These are phyloP conservation scores for Lodderomyces orthopsilosis DNA, from an alignment of 1,139 yeast genomes.

Conservation along the genomic window DNA sequence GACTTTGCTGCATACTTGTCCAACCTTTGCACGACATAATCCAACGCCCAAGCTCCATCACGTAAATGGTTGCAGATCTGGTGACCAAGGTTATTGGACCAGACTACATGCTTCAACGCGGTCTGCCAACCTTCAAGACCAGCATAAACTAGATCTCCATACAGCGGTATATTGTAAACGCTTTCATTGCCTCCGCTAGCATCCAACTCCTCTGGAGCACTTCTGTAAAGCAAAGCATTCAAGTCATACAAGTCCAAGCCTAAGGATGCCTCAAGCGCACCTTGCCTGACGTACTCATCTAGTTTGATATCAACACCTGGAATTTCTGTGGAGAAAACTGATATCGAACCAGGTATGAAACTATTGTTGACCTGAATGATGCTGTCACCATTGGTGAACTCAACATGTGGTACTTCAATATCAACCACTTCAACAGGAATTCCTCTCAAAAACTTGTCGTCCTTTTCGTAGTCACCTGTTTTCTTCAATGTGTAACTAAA, in stretches of 20 bases:
- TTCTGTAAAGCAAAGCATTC: conserved; percentile 70
- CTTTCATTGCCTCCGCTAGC: conserved; percentile 70
- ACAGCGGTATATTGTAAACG: conserved; percentile 66
- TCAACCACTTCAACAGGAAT: conserved; percentile 63
- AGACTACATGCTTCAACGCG: conserved; percentile 59
- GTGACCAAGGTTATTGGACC: conserved; percentile 76
- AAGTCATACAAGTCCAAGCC: conserved; percentile 64
- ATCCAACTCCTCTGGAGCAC: conserved; percentile 88
- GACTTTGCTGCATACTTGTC: conserved; percentile 49
- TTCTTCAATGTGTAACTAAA: conserved; percentile 58
- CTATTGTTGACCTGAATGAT: conserved; percentile 47
- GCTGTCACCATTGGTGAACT: conserved; percentile 41
- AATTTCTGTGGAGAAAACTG: conserved; percentile 73
- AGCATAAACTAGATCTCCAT: conserved; percentile 76
- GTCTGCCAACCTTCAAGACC: conserved; percentile 94
- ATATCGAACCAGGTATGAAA: conserved; percentile 90
- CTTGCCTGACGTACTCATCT: conserved; percentile 64
- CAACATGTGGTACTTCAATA: conserved; percentile 50
- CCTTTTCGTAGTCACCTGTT: conserved; percentile 44
- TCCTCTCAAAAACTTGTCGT: conserved; percentile 48
- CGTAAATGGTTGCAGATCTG: conserved; percentile 80
- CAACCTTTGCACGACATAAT: conserved; percentile 65
- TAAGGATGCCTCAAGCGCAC: conserved; percentile 71
- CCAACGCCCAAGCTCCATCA: conserved; percentile 87
- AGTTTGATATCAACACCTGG: conserved; percentile 52